phyloP scores from a whole-genome alignment of 148 eudicot species.

The Diospyros kaki region DNA sequence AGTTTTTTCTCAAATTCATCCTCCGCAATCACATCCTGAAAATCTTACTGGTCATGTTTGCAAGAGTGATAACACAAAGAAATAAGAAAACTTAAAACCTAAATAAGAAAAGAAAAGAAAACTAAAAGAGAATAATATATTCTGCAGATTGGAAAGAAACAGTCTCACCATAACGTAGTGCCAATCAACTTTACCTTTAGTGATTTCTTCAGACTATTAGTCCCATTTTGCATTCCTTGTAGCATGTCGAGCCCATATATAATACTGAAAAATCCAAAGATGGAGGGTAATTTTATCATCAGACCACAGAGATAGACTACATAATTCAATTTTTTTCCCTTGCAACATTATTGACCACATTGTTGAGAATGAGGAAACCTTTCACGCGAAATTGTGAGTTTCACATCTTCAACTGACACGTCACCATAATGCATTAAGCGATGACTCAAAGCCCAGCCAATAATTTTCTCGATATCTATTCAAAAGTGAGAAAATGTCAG shows the following conservation, averaged over 20 bases:
- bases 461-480: conserved; percentile 84
- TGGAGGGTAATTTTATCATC: no score
- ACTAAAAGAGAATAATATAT: no score
- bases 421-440: conserved; percentile 51
- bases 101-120: neutral
- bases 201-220: conserved; percentile 80
- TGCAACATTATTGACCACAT: conserved; percentile 1
- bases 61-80: conserved; percentile 4
- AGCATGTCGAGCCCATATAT: conserved; percentile 68
- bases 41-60: neutral
- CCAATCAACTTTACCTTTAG: conserved; percentile 49
- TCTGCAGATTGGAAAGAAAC: no score
- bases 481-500: no score
- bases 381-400: no score
- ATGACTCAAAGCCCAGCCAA: conserved; percentile 93
- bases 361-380: no score
- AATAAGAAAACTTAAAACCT: neutral
- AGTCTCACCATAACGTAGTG: no score
- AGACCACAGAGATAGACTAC: no score
- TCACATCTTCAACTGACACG: no score
- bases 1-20: conserved; percentile 96
- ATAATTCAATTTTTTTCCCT: neutral
- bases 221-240: conserved; percentile 71
- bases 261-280: conserved; percentile 47
- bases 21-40: conserved; percentile 88